Conservation (phyloP, 306 rosid genomes). For the Rubus idaeus region DNA sequence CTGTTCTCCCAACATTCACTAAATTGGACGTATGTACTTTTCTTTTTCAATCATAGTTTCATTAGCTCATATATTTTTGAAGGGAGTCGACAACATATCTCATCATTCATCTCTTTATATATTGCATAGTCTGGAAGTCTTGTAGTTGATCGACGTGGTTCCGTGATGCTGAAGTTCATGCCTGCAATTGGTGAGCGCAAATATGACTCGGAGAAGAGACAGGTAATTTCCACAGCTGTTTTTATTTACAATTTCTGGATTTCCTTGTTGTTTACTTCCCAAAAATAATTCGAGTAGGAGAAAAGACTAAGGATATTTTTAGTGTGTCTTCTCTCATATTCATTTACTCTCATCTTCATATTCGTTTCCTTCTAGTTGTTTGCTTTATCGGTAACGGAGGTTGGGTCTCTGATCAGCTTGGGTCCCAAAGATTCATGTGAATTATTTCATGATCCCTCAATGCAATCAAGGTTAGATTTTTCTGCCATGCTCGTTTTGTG, state of each 20-base stretch:
- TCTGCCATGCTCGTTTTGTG: constrained; percentile 2
- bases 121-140: constrained; percentile 48
- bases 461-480: constrained; percentile 68
- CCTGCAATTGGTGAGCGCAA: constrained; percentile 53
- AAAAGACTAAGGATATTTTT: not conserved
- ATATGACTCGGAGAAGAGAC: constrained; percentile 46
- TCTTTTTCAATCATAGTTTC: constrained; percentile 1
- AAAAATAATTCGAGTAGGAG: not conserved
- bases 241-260: not conserved
- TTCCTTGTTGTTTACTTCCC: constrained; percentile 1
- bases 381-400: constrained; percentile 79
- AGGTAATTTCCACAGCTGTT: constrained; percentile 23
- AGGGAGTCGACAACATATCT: not conserved
- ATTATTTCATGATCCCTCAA: constrained; percentile 89
- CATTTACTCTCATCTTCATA: not conserved
- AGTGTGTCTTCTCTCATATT: not conserved
- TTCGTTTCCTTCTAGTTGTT: constrained; percentile 51
- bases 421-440: constrained; percentile 84
- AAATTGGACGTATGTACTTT: constrained; percentile 52
- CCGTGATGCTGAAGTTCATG: constrained; percentile 37
- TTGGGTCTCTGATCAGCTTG: constrained; percentile 83
- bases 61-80: constrained; percentile 4
- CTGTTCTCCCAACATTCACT: constrained; percentile 79
- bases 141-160: constrained; percentile 60
- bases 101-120: constrained; percentile 14